A percentile compares a stretch with the other conserved stretches of the same genome.
These are phyloP conservation scores for Aspergillus jensenii DNA, from an alignment of 2,329 filamentous ascomycete species.

Conservation along the genomic window DNA sequence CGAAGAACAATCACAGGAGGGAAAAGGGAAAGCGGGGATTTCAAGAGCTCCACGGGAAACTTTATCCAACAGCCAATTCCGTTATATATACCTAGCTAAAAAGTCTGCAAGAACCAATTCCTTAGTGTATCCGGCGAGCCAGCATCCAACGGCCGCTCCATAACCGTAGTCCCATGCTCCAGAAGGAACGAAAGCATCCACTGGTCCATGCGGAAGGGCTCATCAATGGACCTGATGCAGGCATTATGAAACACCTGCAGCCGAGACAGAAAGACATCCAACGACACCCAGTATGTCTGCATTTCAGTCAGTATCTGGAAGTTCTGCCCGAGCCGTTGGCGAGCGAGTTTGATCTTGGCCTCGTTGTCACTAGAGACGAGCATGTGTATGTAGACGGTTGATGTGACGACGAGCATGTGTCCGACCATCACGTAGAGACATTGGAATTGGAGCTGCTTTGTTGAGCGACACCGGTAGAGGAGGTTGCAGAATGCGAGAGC, in stretches of 20 bases:
- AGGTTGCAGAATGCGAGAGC: conserved; percentile 43
- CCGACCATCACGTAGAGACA: conserved; percentile 48
- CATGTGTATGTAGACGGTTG: conserved; percentile 49
- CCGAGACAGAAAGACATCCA: conserved; percentile 40
- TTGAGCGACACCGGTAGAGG: conserved; percentile 34
- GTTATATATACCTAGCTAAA: neutral
- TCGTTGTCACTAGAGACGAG: conserved; percentile 44
- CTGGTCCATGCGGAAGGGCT: conserved; percentile 41
- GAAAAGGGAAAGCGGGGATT: too few relatives aligned
- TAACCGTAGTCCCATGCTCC: neutral
- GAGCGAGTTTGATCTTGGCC: conserved; percentile 35
- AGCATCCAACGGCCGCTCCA: neutral
- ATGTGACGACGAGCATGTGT: conserved; percentile 49
- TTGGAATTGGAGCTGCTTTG: conserved; percentile 30
- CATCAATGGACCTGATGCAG: conserved; percentile 39
- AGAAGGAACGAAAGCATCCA: conserved; percentile 43
- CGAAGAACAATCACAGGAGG: too few relatives aligned
- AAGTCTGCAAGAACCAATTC: neutral
- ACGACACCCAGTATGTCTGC: conserved; percentile 43
- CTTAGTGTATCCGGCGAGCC: neutral
- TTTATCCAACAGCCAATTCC: too few relatives aligned
- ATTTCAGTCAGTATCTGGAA: conserved; percentile 47
- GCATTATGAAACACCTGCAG: conserved; percentile 45
- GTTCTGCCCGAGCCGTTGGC: conserved; percentile 43
- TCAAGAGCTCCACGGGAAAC: too few relatives aligned